Evolutionary conservation across 2,329 filamentous ascomycete species (phyloP), one percentile per base, ranked within the genome.

Genomic region (Clarireedia monteithiana): DNA sequence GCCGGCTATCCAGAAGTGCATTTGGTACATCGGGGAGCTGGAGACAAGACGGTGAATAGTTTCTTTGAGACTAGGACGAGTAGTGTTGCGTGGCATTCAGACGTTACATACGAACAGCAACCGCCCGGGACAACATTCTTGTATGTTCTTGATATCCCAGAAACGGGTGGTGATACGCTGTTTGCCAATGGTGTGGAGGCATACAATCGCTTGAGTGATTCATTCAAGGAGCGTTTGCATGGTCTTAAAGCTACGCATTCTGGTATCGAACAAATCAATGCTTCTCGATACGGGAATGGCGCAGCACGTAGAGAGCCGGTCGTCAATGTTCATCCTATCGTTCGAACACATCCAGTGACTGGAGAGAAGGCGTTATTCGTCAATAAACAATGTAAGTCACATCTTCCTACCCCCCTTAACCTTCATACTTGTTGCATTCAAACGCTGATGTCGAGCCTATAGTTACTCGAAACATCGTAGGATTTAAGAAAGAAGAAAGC

Each of bases 41-140:
- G 81, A 58, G 85, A 88, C 63, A 81, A 77, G 6, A 79, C 76
- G 2, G 79, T 76, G 20, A 73, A 79, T 20, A 75, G 80, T 49
- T 88, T 86, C 70, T 84, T 90, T 62, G 73, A 79, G 54, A 81
- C 82, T 48, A 80, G 87, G 23, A 91, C 88, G 3, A 92, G 85
- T 71, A 88, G 85, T 1, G 84, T 95, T 1, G 89, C 89, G 6
- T 96, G 90, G 90, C 91, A 96, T 73, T 88, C 85, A 0, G 91
- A 96, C 63, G 85, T 95, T 1, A 88, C 87, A 0, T 96, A 95
- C 68, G 91, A 96, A 74, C 75, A 81, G 62, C 91, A 96, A 72
- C 90, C 91, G 1, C 90, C 91, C 0, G 89, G 90, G 30, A 96
- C 90, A 0, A 95, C 91, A 0, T 95, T 96, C 72, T 72, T 96